Conservation (phyloP, 139 green algal genomes). For the Eudorina sp. region DNA sequence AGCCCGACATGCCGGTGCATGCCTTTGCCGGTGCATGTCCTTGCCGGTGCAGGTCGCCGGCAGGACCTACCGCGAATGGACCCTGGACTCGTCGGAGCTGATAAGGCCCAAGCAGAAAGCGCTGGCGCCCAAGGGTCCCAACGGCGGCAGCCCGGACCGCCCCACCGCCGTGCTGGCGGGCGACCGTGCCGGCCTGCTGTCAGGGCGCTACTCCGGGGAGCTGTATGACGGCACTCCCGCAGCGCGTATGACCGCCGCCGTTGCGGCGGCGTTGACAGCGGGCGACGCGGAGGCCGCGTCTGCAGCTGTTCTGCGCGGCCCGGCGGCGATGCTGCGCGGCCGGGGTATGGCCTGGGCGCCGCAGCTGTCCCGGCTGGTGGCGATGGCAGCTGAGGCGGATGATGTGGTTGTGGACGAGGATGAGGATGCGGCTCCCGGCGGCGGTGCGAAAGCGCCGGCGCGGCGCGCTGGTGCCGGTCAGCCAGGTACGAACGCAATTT, state of each 20-base stretch:
- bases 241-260: neutral
- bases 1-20: no score
- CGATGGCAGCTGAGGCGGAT: neutral
- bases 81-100: neutral
- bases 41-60: neutral
- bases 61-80: conserved; percentile 39
- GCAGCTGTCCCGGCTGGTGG: neutral
- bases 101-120: neutral
- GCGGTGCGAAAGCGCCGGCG: neutral
- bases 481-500: no score
- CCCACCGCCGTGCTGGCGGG: no score
- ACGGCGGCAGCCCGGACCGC: no score
- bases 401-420: neutral
- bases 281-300: conserved; percentile 10
- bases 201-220: neutral
- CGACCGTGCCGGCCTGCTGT: no score
- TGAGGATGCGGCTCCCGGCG: neutral
- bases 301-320: conserved; percentile 3
- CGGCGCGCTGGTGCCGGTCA: neutral
- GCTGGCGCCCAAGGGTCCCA: no score
- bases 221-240: neutral
- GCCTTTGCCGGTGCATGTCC: no score
- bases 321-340: neutral
- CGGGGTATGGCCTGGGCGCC: conserved; percentile 2
- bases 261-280: conserved; percentile 14